Conservation (phyloP, 768 basidiomycete species). For the Boletus subparvulus region DNA sequence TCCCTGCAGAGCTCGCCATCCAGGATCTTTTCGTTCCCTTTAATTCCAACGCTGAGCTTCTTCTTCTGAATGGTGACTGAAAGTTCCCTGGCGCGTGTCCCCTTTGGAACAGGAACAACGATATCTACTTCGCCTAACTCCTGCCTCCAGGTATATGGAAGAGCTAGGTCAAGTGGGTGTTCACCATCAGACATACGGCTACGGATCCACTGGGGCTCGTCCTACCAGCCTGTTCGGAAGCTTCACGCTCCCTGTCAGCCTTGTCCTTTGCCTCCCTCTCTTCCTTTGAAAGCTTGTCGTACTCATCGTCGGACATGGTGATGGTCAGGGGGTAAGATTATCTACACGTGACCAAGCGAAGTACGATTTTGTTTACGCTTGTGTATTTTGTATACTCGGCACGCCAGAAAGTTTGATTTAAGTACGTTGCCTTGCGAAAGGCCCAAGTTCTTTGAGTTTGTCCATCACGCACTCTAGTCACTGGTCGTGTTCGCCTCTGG, state of each 20-base stretch:
- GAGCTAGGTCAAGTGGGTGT: slow-evolving; percentile 43
- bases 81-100: slow-evolving; percentile 80
- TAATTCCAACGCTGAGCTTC: slow-evolving; percentile 79
- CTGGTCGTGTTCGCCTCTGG: slow-evolving; percentile 11
- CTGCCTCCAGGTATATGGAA: slow-evolving; percentile 93
- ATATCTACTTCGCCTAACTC: slow-evolving; percentile 86
- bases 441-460: slow-evolving; percentile 5
- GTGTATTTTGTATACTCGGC: slow-evolving; percentile 27
- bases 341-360: slow-evolving; percentile 27
- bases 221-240: slow-evolving; percentile 82
- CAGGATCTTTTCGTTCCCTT: slow-evolving; percentile 82
- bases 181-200: slow-evolving; percentile 21
- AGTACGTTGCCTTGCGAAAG: slow-evolving; percentile 12
- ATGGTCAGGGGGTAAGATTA: slow-evolving; percentile 23
- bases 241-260: slow-evolving; percentile 65
- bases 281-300: slow-evolving; percentile 75
- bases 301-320: slow-evolving; percentile 48
- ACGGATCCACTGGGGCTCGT: slow-evolving; percentile 12
- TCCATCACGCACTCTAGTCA: slow-evolving; percentile 2
- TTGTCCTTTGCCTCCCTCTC: slow-evolving; percentile 75
- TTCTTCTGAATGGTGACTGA: slow-evolving; percentile 74
- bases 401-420: slow-evolving; percentile 15
- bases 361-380: slow-evolving; percentile 31
- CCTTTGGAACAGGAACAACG: slow-evolving; percentile 78
- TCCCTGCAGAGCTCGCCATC: slow-evolving; percentile 91